Evolutionary conservation across 1,139 yeast genomes (phyloP).

Genomic region (Diutina ranongensis): DNA sequence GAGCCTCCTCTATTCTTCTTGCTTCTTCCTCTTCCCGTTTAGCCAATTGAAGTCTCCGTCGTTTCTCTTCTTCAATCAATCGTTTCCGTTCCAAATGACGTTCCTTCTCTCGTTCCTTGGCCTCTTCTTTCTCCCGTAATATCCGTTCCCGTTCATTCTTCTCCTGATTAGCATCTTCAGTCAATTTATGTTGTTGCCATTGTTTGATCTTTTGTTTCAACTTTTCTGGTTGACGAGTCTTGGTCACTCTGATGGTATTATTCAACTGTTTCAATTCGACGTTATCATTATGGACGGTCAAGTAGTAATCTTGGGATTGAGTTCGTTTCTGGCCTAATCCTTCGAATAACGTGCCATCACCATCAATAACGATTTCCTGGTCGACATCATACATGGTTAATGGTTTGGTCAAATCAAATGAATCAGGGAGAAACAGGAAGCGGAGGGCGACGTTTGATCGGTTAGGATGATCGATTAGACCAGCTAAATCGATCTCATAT

Average conservation of each 20-base stretch:
- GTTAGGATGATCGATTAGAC: slow-evolving; percentile 7
- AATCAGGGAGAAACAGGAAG: slow-evolving; percentile 33
- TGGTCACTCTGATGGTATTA: slow-evolving; percentile 79
- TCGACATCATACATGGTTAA: slow-evolving; percentile 11
- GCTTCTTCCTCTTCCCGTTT: background rate
- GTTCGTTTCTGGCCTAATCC: background rate
- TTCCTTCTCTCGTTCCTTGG: background rate
- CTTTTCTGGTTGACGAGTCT: slow-evolving; percentile 49
- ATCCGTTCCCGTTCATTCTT: background rate
- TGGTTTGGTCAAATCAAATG: slow-evolving; percentile 28
- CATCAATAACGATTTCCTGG: background rate
- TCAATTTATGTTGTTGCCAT: slow-evolving; percentile 44
- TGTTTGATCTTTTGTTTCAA: slow-evolving; percentile 44
- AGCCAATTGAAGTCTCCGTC: background rate
- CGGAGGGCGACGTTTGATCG: slow-evolving; percentile 23
- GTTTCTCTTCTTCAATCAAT: background rate
- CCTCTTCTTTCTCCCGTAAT: background rate
- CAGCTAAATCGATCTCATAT: slow-evolving; percentile 28
- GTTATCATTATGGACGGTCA: background rate
- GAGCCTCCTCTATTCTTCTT: background rate
- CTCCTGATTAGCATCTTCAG: background rate
- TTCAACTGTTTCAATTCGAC: slow-evolving; percentile 24
- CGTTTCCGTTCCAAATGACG: no score
- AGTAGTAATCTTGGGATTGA: background rate
- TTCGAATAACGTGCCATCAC: slow-evolving; percentile 4